Evolutionary conservation across 2,329 filamentous ascomycete species (phyloP).

Genomic region (Epichloe gansuensis): DNA sequence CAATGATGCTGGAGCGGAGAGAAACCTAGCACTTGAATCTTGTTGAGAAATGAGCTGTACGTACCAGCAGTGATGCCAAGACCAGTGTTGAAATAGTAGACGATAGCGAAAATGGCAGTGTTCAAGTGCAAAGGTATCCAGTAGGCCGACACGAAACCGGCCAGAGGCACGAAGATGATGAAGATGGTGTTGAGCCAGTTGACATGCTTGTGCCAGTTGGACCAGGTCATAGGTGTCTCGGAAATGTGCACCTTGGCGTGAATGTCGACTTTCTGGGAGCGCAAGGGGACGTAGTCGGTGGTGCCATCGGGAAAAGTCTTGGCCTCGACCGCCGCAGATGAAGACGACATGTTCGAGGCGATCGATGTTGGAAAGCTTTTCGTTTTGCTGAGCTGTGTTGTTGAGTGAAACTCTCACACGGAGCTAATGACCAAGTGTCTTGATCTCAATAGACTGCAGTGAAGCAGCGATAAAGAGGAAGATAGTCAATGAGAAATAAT

Average conservation of each 20-base stretch:
- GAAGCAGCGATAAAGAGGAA: background rate
- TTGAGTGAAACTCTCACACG: background rate
- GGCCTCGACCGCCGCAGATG: constrained; percentile 18
- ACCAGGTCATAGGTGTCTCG: constrained; percentile 64
- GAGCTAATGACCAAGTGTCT: background rate
- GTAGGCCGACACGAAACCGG: constrained; percentile 59
- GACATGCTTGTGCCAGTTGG: constrained; percentile 85
- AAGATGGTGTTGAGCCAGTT: constrained; percentile 85
- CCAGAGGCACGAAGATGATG: constrained; percentile 64
- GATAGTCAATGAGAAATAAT: background rate
- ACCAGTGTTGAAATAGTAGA: constrained; percentile 76
- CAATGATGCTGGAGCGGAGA: no score
- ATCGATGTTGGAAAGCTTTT: background rate
- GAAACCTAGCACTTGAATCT: background rate
- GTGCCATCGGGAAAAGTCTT: constrained; percentile 39
- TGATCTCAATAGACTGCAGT: background rate
- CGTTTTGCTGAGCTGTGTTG: background rate
- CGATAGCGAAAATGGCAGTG: constrained; percentile 59
- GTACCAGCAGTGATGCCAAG: constrained; percentile 66
- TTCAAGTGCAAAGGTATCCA: constrained; percentile 64
- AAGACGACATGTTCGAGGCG: constrained; percentile 3
- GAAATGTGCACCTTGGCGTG: constrained; percentile 71
- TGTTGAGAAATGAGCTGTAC: constrained; percentile 13
- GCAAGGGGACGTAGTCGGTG: constrained; percentile 40
- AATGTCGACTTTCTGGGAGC: constrained; percentile 31